Evolutionary conservation across 352 stramenopile genomes (phyloP), one percentile per base, ranked within the genome.

Genomic region (Peronospora destructor): DNA sequence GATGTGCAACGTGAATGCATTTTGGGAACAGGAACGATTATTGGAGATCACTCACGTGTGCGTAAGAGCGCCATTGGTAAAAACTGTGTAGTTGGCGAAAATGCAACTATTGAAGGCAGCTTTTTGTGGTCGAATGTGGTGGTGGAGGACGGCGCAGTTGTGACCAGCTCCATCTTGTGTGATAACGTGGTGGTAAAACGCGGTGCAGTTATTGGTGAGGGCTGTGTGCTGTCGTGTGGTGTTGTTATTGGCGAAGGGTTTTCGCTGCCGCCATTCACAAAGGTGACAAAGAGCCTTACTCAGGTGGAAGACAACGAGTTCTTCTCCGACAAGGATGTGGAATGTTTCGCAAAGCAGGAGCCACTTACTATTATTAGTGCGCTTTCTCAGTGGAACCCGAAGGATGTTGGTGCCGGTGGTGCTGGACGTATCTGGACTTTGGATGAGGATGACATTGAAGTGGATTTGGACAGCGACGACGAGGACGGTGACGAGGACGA

Each of bases 81-180:
- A 30, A 61, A 80, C 40, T 95, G 85, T 52, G 49, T 52, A 6
- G 82, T 94, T 26, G 84, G 82, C 28, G 61, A 77, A 14, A 84
- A 91, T 46, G 80, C 86, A 35, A 63, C 34, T 11, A 84, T 94
- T 25, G 45, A 76, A 3, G 72, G 76, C 17, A 89, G 73, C 50
- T 91, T 91, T 42, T 58, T 95, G 35, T 95, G 85, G 85, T 73
- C 73, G 6, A 82, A 89, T 48, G 85, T 95, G 3, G 56, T 70
- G 2, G 61, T 95, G 30, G 85, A 92, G 45, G 85, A 95, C 48
- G 68, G 76, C 33, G 81, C 71, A 6, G 48, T 66, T 4, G 78
- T 95, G 48, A 82, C 73, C 26, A 77, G 84, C 48, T 71, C 84
- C 3, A 94, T 94, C 26, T 43, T 95, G 54, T 93, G 85, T 58